phyloP scores from a whole-genome alignment of 2,329 filamentous ascomycete species.

The Penicillium decumbens region DNA sequence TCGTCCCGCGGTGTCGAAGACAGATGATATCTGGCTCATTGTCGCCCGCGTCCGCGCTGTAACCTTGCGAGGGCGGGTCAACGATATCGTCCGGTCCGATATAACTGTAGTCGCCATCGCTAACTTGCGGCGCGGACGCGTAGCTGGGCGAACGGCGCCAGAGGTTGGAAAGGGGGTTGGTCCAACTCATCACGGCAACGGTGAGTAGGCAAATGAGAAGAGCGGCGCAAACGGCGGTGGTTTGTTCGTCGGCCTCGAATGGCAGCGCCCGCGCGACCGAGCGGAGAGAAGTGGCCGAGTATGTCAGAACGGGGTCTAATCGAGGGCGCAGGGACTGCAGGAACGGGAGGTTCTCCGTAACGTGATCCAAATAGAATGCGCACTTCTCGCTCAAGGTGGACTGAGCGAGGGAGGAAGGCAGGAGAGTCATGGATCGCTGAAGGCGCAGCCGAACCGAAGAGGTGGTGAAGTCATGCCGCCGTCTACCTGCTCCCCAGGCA shows the following conservation, averaged over 20 bases:
- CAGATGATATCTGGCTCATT: conserved; percentile 42
- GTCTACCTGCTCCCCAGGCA: conserved; percentile 11
- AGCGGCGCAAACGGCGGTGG: conserved; percentile 24
- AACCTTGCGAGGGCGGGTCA: conserved; percentile 17
- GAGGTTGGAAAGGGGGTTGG: conserved; percentile 29
- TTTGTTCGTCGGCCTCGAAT: conserved; percentile 20
- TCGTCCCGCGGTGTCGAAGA: conserved; percentile 41
- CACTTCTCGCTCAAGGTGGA: conserved; percentile 41
- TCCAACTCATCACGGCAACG: conserved; percentile 35
- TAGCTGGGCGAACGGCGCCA: conserved; percentile 32
- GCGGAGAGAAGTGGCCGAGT: conserved; percentile 23
- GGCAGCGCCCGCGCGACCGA: conserved; percentile 22
- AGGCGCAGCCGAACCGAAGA: conserved; percentile 7
- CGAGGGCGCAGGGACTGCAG: conserved; percentile 33
- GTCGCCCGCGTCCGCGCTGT: conserved; percentile 23
- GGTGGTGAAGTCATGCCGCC: conserved; percentile 18
- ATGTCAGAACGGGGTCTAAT: conserved; percentile 24
- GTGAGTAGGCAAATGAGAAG: conserved; percentile 28
- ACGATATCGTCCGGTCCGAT: conserved; percentile 36
- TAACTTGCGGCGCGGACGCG: conserved; percentile 30
- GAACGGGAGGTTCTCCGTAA: conserved; percentile 31
- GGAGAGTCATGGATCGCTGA: conserved; percentile 37
- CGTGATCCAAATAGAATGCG: conserved; percentile 36
- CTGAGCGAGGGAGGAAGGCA: conserved; percentile 35
- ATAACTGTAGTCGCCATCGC: conserved; percentile 39